phyloP scores from a whole-genome alignment of 108 stramenopile species.

The Hondaea fermentalgiana region DNA sequence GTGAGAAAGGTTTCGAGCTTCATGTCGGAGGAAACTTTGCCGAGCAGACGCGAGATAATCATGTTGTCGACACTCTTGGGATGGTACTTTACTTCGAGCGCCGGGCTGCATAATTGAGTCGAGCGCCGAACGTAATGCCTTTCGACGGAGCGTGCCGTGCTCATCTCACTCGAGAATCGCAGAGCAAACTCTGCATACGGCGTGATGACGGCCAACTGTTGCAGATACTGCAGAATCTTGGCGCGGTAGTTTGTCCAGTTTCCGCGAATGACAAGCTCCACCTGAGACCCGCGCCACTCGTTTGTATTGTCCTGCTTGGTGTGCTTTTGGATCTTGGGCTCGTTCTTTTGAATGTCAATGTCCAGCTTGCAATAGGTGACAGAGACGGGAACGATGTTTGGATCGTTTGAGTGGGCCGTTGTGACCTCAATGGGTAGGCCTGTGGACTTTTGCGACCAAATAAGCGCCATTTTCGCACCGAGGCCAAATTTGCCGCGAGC shows the following conservation, averaged over 20 bases:
- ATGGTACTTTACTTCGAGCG: conserved; percentile 83
- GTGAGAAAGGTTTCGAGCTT: conserved; percentile 62
- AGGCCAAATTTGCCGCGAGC: conserved; percentile 92
- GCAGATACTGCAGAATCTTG: conserved; percentile 76
- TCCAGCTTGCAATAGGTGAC: conserved; percentile 71
- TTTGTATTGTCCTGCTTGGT: conserved; percentile 28
- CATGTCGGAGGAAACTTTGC: conserved; percentile 44
- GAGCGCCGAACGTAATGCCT: conserved; percentile 33
- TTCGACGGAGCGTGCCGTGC: background rate
- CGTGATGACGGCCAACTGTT: conserved; percentile 90
- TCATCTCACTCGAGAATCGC: conserved; percentile 48
- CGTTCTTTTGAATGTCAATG: conserved; percentile 87
- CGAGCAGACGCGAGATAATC: conserved; percentile 76
- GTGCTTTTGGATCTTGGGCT: conserved; percentile 69
- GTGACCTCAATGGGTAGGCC: conserved; percentile 73
- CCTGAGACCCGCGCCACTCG: conserved; percentile 68
- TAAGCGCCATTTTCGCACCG: conserved; percentile 94
- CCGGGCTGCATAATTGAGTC: conserved; percentile 80
- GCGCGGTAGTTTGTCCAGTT: conserved; percentile 82
- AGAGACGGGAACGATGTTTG: conserved; percentile 28
- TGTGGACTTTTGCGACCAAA: conserved; percentile 87
- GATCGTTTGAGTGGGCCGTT: conserved; percentile 22
- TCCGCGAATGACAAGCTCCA: conserved; percentile 72
- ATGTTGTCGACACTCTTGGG: conserved; percentile 83
- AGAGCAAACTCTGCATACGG: conserved; percentile 77